Evolutionary conservation across 352 stramenopile species (phyloP).

Genomic region (Phytophthora citrophthora): DNA sequence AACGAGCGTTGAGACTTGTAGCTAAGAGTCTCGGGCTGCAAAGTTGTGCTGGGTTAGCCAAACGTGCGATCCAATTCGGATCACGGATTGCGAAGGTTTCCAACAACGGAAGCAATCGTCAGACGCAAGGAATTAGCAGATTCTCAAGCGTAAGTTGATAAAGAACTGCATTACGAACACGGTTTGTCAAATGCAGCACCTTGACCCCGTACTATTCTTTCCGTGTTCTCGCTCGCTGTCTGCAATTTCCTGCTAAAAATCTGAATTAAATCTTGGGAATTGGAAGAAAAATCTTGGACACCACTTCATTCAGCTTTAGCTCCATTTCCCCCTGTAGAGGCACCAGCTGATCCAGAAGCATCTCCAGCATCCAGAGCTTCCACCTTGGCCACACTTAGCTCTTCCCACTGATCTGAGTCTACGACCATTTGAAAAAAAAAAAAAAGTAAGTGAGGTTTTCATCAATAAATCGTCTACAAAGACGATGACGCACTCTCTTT

Average conservation of each 20-base stretch:
- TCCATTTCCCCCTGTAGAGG: slow-evolving; percentile 12
- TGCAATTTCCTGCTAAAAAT: no score
- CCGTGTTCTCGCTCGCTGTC: no score
- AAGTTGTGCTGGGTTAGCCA: slow-evolving; percentile 78
- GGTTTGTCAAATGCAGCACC: neutral
- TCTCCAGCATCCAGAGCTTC: slow-evolving; percentile 47
- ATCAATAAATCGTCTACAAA: slow-evolving; percentile 3
- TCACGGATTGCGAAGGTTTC: slow-evolving; percentile 92
- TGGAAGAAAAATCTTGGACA: neutral
- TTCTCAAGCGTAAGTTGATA: slow-evolving; percentile 27
- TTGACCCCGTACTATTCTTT: neutral
- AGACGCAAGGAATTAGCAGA: slow-evolving; percentile 51
- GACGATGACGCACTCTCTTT: slow-evolving; percentile 74
- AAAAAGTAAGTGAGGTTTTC: neutral
- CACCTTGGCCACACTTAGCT: slow-evolving; percentile 74
- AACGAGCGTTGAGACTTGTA: slow-evolving; percentile 89
- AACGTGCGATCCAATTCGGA: slow-evolving; percentile 96
- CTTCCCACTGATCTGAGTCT: slow-evolving; percentile 85
- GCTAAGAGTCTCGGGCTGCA: slow-evolving; percentile 70
- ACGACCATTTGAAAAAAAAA: neutral
- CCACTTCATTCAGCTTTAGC: slow-evolving; percentile 19
- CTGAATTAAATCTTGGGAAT: slow-evolving; percentile 1
- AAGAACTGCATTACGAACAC: neutral
- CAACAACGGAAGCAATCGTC: slow-evolving; percentile 66
- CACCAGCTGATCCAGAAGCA: slow-evolving; percentile 11